phyloP scores from a whole-genome alignment of 2,329 filamentous ascomycete genomes.

The Beauveria scarabaeidicola region DNA sequence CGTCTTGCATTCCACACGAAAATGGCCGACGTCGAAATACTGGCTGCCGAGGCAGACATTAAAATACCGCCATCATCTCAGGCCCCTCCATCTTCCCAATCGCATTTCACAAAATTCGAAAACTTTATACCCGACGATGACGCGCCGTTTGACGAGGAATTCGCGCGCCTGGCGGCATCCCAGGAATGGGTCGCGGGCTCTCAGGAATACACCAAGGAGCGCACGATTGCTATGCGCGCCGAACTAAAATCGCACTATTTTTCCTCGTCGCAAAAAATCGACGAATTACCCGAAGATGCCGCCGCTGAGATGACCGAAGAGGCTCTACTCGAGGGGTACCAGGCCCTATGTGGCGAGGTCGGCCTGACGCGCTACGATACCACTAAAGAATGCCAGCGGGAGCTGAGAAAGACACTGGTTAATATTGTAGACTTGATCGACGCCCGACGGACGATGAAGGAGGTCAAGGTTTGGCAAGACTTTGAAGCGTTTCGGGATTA shows the following conservation, averaged over 20 bases:
- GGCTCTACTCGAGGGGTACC: conserved; percentile 19
- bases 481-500: conserved; percentile 20
- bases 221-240: conserved; percentile 23
- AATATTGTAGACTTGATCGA: conserved; percentile 26
- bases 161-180: conserved; percentile 23
- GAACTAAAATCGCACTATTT: conserved; percentile 24
- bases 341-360: conserved; percentile 21
- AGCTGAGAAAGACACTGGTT: conserved; percentile 20
- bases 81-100: conserved; percentile 19
- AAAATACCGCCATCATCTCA: conserved; percentile 14
- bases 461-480: conserved; percentile 20
- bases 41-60: not conserved
- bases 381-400: conserved; percentile 16
- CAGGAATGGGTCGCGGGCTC: conserved; percentile 23
- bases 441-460: conserved; percentile 17
- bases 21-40: not conserved
- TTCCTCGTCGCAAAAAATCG: conserved; percentile 14
- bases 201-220: conserved; percentile 20
- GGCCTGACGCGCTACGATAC: conserved; percentile 15
- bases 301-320: not conserved
- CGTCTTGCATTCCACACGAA: not conserved
- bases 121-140: conserved; percentile 21
- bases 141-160: conserved; percentile 24
- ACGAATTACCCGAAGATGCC: not conserved
- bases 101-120: conserved; percentile 23